Conservation (phyloP, 1,139 yeast genomes). For the Lodderomyces metapsilosis region DNA sequence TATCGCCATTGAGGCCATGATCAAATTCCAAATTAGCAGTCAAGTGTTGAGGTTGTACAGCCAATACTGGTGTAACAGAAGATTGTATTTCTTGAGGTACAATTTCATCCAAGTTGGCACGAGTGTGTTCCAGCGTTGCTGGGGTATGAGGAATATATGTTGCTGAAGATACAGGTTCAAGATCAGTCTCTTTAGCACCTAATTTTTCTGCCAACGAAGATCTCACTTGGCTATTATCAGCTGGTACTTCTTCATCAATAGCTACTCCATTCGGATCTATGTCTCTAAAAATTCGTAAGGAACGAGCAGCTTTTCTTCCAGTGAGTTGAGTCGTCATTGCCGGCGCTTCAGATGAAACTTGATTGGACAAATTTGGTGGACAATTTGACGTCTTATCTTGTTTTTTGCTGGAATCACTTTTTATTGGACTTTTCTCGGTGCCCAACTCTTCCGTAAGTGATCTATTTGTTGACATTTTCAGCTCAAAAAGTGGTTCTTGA, state of each 20-base stretch:
- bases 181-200: slow-evolving; percentile 5
- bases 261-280: slow-evolving; percentile 8
- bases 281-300: slow-evolving; percentile 32
- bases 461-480: neutral
- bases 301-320: slow-evolving; percentile 42
- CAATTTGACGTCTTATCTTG: neutral
- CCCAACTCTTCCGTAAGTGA: too few relatives aligned
- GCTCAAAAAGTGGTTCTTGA: neutral
- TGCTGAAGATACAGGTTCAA: slow-evolving; percentile 33
- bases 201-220: slow-evolving; percentile 6
- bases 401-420: neutral
- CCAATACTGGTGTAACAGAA: slow-evolving; percentile 10
- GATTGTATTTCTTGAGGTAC: slow-evolving; percentile 7
- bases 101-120: slow-evolving; percentile 3
- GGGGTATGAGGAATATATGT: slow-evolving; percentile 36
- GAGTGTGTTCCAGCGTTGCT: slow-evolving; percentile 9
- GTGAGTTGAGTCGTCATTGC: slow-evolving; percentile 8
- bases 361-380: too few relatives aligned
- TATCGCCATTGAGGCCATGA: slow-evolving; percentile 29
- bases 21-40: slow-evolving; percentile 41
- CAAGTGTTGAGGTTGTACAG: slow-evolving; percentile 26
- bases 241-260: slow-evolving; percentile 4
- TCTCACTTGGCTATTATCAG: neutral
- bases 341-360: neutral
- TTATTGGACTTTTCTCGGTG: neutral